phyloP scores from a whole-genome alignment of 768 basidiomycete species.

The Tricholoma hemisulphureum region DNA sequence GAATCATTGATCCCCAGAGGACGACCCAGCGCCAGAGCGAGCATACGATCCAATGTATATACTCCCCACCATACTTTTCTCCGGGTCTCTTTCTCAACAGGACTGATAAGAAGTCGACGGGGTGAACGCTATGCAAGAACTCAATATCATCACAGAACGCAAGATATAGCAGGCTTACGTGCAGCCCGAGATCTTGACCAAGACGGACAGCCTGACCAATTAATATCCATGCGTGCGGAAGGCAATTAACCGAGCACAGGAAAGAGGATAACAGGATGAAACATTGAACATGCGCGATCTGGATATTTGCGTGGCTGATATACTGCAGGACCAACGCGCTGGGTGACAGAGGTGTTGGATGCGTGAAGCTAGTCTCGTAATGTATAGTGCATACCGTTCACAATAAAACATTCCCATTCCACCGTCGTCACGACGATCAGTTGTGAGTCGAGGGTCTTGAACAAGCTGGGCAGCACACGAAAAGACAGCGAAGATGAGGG shows the following conservation, averaged over 20 bases:
- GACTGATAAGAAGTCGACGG: conserved; percentile 62
- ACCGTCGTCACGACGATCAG: conserved; percentile 64
- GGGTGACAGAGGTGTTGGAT: conserved; percentile 14
- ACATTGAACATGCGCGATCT: conserved; percentile 86
- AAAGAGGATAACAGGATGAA: conserved; percentile 88
- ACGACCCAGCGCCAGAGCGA: conserved; percentile 84
- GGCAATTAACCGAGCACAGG: conserved; percentile 88
- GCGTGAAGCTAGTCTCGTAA: conserved; percentile 11
- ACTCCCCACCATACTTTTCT: conserved; percentile 95
- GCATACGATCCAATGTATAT: conserved; percentile 88
- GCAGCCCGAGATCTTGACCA: conserved; percentile 89
- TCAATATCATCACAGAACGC: conserved; percentile 16
- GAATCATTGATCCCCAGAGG: conserved; percentile 87
- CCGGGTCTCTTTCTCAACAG: conserved; percentile 85
- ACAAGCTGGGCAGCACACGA: conserved; percentile 83
- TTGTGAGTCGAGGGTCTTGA: conserved; percentile 64
- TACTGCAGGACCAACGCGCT: conserved; percentile 90
- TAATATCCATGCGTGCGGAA: conserved; percentile 92
- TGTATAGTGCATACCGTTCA: conserved; percentile 59
- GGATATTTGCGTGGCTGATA: conserved; percentile 84
- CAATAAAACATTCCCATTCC: conserved; percentile 90
- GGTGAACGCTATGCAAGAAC: conserved; percentile 66
- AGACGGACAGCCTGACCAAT: conserved; percentile 88
- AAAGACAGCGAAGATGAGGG: conserved; percentile 84
- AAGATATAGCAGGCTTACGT: conserved; percentile 53